These are phyloP conservation scores for Andrographis paniculata DNA, from an alignment of 305 asterid species.

Conservation along the genomic window DNA sequence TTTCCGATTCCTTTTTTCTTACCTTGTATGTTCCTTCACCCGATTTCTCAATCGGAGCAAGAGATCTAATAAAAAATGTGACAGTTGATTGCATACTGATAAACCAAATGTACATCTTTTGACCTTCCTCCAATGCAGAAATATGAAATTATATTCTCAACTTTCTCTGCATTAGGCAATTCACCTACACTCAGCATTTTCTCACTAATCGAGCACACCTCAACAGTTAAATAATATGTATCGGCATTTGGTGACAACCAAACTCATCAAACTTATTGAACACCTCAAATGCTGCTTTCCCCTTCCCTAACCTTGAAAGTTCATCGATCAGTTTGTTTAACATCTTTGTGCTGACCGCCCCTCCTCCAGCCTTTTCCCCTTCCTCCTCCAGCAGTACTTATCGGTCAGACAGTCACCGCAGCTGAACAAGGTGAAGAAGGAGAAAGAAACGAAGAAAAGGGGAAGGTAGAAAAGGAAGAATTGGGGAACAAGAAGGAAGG, in stretches of 20 bases:
- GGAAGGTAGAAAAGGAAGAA: too few species aligned
- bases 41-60: conserved; percentile 34
- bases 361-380: conserved; percentile 43
- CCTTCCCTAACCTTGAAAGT: conserved; percentile 54
- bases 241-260: conserved; percentile 48
- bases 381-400: too few species aligned
- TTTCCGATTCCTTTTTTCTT: conserved; percentile 32
- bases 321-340: conserved; percentile 50
- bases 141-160: conserved; percentile 53
- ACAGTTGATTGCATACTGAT: conserved; percentile 45
- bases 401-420: too few species aligned
- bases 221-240: conserved; percentile 59
- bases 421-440: too few species aligned
- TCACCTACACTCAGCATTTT: conserved; percentile 56
- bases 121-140: conserved; percentile 58
- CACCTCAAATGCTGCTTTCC: conserved; percentile 68
- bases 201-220: conserved; percentile 59
- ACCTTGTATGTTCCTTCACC: conserved; percentile 23
- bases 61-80: conserved; percentile 43
- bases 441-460: too few species aligned
- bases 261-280: conserved; percentile 75
- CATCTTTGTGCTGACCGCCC: conserved; percentile 38
- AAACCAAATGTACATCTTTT: conserved; percentile 68
- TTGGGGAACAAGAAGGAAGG: too few species aligned
- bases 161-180: conserved; percentile 44